These are phyloP conservation scores for Aspergillus melleus DNA, from an alignment of 2,329 filamentous ascomycete genomes.

Conservation along the genomic window DNA sequence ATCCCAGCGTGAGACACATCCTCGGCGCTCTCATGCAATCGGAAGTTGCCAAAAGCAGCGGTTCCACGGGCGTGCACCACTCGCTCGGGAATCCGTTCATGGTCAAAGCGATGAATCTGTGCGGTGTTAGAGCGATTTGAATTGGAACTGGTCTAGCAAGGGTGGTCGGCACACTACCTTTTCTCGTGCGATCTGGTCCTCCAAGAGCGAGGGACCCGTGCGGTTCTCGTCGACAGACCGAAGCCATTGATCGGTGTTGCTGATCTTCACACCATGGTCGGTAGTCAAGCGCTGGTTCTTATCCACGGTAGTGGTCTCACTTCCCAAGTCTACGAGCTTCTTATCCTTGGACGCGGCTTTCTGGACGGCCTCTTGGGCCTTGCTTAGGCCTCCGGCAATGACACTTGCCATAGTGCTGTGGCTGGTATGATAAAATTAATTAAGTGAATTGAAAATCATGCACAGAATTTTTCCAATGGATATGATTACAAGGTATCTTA, in stretches of 20 bases:
- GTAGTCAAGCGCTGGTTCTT: conserved; percentile 66
- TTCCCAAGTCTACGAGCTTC: conserved; percentile 64
- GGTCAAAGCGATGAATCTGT: conserved; percentile 67
- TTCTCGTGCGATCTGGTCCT: conserved; percentile 71
- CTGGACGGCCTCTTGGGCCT: conserved; percentile 28
- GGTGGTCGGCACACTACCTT: conserved; percentile 63
- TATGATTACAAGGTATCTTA: not conserved
- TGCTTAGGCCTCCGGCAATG: conserved; percentile 30
- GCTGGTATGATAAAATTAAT: not conserved
- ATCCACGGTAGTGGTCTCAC: conserved; percentile 59
- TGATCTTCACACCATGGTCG: conserved; percentile 73
- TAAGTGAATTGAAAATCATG: not conserved
- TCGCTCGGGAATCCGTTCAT: conserved; percentile 68
- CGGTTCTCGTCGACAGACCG: conserved; percentile 62
- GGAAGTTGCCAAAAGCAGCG: conserved; percentile 68
- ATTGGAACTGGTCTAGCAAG: not conserved
- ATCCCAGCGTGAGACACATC: conserved; percentile 65
- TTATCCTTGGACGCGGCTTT: conserved; percentile 28
- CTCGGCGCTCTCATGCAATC: conserved; percentile 61
- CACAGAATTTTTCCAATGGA: not conserved
- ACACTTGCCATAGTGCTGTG: conserved; percentile 24
- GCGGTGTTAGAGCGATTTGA: not conserved
- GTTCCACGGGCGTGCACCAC: conserved; percentile 67
- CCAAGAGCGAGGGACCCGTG: conserved; percentile 67
- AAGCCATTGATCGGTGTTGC: conserved; percentile 77